Conservation (phyloP, 306 rosid genomes). For the Begonia fuchsioides region DNA sequence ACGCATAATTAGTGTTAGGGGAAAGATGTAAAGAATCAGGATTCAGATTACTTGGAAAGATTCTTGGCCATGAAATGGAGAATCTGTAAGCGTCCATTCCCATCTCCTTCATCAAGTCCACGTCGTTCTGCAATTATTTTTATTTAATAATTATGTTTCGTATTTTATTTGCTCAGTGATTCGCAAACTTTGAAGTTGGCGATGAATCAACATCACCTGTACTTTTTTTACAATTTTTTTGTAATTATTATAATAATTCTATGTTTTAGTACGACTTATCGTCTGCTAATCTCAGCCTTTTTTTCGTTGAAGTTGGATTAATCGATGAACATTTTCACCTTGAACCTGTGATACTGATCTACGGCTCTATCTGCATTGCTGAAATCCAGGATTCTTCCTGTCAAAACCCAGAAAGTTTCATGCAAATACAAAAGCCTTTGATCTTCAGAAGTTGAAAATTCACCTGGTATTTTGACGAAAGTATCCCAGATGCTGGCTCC, state of each 20-base stretch:
- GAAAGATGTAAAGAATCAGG: slow-evolving; percentile 1
- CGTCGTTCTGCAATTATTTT: slow-evolving; percentile 40
- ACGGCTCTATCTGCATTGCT: slow-evolving; percentile 86
- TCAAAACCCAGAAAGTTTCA: slow-evolving; percentile 3
- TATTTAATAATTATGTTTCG: not conserved
- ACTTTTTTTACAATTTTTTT: not conserved
- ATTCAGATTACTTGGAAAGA: slow-evolving; percentile 70
- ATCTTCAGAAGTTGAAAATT: not conserved
- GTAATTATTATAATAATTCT: too few species aligned
- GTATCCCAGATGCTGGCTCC: slow-evolving; percentile 87
- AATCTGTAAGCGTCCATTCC: slow-evolving; percentile 93
- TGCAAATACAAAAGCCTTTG: too few species aligned
- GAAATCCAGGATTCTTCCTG: slow-evolving; percentile 88
- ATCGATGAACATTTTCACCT: slow-evolving; percentile 28
- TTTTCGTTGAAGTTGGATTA: not conserved
- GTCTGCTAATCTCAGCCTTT: not conserved
- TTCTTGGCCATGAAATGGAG: slow-evolving; percentile 90
- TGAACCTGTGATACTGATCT: slow-evolving; percentile 88
- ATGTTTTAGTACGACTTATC: too few species aligned
- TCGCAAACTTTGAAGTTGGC: slow-evolving; percentile 10
- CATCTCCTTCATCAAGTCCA: slow-evolving; percentile 80
- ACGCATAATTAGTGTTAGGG: not conserved
- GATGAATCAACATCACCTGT: slow-evolving; percentile 10
- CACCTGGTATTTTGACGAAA: slow-evolving; percentile 59
- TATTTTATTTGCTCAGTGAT: not conserved